phyloP scores from a whole-genome alignment of 768 basidiomycete genomes.

The Pleurotus eryngii region DNA sequence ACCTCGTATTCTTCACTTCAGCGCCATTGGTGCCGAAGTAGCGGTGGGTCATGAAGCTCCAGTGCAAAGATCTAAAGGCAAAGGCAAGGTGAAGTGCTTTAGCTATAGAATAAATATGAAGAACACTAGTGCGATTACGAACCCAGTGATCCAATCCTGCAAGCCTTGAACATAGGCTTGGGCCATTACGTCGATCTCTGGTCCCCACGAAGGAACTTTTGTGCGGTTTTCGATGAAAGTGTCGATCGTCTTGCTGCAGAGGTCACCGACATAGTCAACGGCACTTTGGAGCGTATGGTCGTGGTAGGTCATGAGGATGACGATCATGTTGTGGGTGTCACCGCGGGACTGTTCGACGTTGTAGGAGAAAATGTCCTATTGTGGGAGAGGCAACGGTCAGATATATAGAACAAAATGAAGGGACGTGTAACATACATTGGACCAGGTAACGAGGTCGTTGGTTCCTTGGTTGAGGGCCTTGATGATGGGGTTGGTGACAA shows the following conservation, averaged over 20 bases:
- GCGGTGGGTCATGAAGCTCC: conserved; percentile 67
- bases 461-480: conserved; percentile 61
- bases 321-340: conserved; percentile 71
- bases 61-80: conserved; percentile 48
- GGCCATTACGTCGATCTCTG: conserved; percentile 57
- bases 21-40: conserved; percentile 62
- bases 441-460: conserved; percentile 82
- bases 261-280: conserved; percentile 58
- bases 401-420: not conserved
- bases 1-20: conserved; percentile 49
- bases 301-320: conserved; percentile 63
- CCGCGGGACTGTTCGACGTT: conserved; percentile 70
- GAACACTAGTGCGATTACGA: conserved; percentile 13
- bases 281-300: conserved; percentile 58
- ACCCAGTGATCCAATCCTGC: conserved; percentile 70
- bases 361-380: conserved; percentile 72
- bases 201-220: conserved; percentile 59
- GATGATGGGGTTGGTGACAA: conserved; percentile 64
- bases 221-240: conserved; percentile 44
- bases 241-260: conserved; percentile 55
- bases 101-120: conserved; percentile 1
- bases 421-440: conserved; percentile 51
- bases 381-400: conserved; percentile 6
- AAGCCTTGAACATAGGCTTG: conserved; percentile 59
- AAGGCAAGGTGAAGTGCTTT: not conserved